These are phyloP conservation scores for Exophiala oligosperma DNA, from an alignment of 2,329 filamentous ascomycete species.

Conservation along the genomic window DNA sequence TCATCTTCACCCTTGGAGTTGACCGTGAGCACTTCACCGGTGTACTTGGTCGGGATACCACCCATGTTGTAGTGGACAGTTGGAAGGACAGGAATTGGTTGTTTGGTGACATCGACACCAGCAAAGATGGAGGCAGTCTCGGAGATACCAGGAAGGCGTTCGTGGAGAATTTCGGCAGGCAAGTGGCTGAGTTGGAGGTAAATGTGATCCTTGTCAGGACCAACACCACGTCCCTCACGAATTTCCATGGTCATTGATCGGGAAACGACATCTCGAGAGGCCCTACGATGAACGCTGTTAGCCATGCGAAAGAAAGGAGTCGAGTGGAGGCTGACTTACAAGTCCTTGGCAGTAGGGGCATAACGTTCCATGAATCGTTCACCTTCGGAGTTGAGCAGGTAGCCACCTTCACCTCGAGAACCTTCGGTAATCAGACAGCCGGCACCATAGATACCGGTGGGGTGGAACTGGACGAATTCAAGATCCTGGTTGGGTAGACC, in stretches of 20 bases:
- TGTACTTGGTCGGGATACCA: conserved; percentile 97
- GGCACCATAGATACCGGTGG: conserved; percentile 97
- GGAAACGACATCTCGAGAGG: conserved; percentile 92
- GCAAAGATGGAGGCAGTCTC: conserved; percentile 97
- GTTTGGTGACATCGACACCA: conserved; percentile 94
- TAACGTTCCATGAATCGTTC: conserved; percentile 99
- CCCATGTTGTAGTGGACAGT: conserved; percentile 99
- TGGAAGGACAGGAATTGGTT: conserved; percentile 93
- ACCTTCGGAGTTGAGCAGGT: conserved; percentile 94
- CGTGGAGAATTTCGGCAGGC: conserved; percentile 85
- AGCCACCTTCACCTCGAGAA: conserved; percentile 96
- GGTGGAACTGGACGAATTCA: conserved; percentile 99
- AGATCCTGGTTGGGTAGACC: conserved; percentile 98
- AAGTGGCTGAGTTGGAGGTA: conserved; percentile 97
- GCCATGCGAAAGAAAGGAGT: background rate
- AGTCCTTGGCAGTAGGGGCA: conserved; percentile 95
- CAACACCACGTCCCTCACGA: conserved; percentile 93
- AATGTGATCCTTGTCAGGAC: conserved; percentile 96
- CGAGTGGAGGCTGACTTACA: conserved; percentile 39
- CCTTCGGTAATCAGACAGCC: conserved; percentile 98
- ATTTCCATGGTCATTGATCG: conserved; percentile 99
- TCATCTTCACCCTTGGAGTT: conserved; percentile 86
- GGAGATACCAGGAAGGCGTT: conserved; percentile 96
- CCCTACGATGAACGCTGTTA: conserved; percentile 36
- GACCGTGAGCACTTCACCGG: conserved; percentile 88